phyloP scores from a whole-genome alignment of 495 filamentous ascomycete species.

The Staphylotrichum tortipilum region DNA sequence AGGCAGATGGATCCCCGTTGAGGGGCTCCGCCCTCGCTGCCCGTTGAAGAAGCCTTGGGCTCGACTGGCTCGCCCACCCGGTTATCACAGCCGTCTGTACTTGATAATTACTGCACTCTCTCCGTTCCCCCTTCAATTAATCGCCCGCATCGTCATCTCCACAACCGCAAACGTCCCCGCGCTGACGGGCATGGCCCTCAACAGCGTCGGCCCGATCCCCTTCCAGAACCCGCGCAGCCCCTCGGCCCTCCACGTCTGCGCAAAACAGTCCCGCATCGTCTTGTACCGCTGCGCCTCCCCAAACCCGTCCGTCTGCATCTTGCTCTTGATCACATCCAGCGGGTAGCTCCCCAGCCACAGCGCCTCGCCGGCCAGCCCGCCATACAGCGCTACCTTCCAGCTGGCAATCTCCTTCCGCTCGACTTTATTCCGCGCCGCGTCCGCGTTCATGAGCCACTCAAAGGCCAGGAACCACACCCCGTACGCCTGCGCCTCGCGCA shows the following conservation, averaged over 20 bases:
- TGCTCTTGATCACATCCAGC: conserved; percentile 95
- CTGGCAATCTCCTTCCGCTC: conserved; percentile 67
- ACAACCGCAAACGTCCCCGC: conserved; percentile 91
- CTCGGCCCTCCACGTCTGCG: conserved; percentile 68
- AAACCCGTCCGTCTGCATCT: conserved; percentile 97
- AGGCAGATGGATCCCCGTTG: not conserved
- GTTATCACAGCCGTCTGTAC: too few species aligned
- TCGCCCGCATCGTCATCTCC: conserved; percentile 54
- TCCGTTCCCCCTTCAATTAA: conserved; percentile 29
- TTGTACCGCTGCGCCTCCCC: conserved; percentile 54
- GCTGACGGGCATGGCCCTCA: conserved; percentile 95
- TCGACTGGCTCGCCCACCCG: too few species aligned
- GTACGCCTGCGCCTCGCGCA: conserved; percentile 90
- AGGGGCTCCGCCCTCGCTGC: too few species aligned
- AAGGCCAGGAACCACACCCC: conserved; percentile 91
- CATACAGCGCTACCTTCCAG: conserved; percentile 84
- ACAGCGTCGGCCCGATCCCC: conserved; percentile 83
- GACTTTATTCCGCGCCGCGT: conserved; percentile 65
- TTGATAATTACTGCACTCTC: not conserved
- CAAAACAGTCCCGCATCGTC: conserved; percentile 84
- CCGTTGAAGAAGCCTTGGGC: too few species aligned
- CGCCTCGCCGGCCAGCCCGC: conserved; percentile 86
- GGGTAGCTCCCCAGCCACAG: conserved; percentile 91
- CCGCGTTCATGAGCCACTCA: conserved; percentile 91
- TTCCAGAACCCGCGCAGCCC: conserved; percentile 89